Percentiles rank a stretch among this genome's conserved stretches.
These are phyloP conservation scores for Eimeria brunetti DNA, from an alignment of 169 alveolate genomes.

Conservation along the genomic window DNA sequence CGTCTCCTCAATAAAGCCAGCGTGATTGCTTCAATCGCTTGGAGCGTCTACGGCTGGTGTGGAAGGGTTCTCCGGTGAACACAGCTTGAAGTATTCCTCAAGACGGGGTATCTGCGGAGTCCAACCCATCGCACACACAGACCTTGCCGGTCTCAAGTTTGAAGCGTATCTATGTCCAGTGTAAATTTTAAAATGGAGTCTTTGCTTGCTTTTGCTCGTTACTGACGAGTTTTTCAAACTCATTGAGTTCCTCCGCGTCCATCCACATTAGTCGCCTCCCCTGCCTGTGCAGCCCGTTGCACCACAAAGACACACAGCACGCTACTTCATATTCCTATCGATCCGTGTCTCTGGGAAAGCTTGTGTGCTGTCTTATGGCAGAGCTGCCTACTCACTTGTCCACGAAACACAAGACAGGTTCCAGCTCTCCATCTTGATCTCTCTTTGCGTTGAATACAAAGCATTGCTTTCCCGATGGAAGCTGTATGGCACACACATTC, in stretches of 20 bases:
- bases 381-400: slow-evolving; percentile 66
- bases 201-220: not conserved
- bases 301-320: not conserved
- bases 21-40: not conserved
- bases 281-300: slow-evolving; percentile 47
- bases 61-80: not conserved
- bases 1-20: not conserved
- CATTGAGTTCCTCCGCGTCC: slow-evolving; percentile 77
- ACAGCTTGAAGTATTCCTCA: slow-evolving; percentile 57
- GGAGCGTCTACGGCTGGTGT: not conserved
- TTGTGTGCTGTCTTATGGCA: not conserved
- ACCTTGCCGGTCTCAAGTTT: not conserved
- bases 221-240: slow-evolving; percentile 80
- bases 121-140: not conserved
- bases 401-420: slow-evolving; percentile 81
- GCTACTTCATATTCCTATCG: not conserved
- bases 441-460: slow-evolving; percentile 80
- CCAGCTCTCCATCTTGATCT: slow-evolving; percentile 81
- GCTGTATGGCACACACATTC: slow-evolving; percentile 50
- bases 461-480: slow-evolving; percentile 82
- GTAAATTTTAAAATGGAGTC: not conserved
- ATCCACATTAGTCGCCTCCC: slow-evolving; percentile 79
- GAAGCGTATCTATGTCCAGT: not conserved
- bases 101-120: slow-evolving; percentile 65
- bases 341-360: not conserved